These are phyloP conservation scores for Russula olivacea DNA, from an alignment of 768 basidiomycete species.

Conservation along the genomic window DNA sequence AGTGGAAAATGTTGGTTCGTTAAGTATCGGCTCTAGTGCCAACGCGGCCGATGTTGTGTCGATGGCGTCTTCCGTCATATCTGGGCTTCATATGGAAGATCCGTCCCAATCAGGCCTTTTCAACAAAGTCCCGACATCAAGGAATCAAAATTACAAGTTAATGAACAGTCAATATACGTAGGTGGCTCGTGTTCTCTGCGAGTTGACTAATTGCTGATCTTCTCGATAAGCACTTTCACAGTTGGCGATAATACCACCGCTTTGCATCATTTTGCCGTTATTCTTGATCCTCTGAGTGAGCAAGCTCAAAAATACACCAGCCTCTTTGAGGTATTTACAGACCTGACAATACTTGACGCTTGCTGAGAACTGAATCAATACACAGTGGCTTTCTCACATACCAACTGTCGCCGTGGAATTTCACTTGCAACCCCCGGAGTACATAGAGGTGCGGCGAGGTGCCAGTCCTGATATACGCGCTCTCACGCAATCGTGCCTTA, in stretches of 20 bases:
- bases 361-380: slow-evolving; percentile 5
- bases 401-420: slow-evolving; percentile 66
- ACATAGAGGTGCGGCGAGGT: slow-evolving; percentile 55
- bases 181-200: slow-evolving; percentile 27
- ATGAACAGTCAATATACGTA: slow-evolving; percentile 64
- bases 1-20: background rate
- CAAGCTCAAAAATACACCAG: slow-evolving; percentile 82
- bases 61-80: slow-evolving; percentile 64
- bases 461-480: background rate
- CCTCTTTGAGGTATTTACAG: slow-evolving; percentile 54
- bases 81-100: slow-evolving; percentile 65
- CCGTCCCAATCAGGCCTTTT: slow-evolving; percentile 69
- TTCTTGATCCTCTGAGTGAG: slow-evolving; percentile 84
- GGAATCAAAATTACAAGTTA: slow-evolving; percentile 54
- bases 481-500: slow-evolving; percentile 30
- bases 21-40: slow-evolving; percentile 35
- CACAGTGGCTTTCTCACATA: slow-evolving; percentile 62
- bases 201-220: slow-evolving; percentile 16
- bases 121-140: slow-evolving; percentile 53
- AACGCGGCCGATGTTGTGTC: slow-evolving; percentile 56
- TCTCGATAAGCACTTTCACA: slow-evolving; percentile 50
- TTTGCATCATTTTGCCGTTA: slow-evolving; percentile 58
- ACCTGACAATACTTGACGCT: background rate
- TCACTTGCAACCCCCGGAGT: slow-evolving; percentile 66
- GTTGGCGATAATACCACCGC: slow-evolving; percentile 65